Percentiles rank a stretch among this genome's conserved stretches.
phyloP scores from a whole-genome alignment of 345 rosid species.

The Chamaenerion angustifolium region DNA sequence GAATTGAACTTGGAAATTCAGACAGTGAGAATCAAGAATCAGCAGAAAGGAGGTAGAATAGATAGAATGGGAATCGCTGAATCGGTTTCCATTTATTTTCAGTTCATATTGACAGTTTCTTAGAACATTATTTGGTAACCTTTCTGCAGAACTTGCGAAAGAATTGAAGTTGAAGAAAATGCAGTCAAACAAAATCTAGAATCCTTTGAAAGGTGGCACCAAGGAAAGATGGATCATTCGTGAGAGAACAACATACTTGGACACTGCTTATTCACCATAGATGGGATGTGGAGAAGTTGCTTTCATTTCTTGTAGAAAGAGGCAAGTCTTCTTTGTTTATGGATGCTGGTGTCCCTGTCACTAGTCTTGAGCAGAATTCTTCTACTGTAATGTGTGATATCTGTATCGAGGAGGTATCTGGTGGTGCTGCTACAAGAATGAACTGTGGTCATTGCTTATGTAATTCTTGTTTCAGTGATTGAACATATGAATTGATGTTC shows the following conservation, averaged over 20 bases:
- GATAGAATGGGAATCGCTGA: too few species aligned
- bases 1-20: too few species aligned
- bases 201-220: too few species aligned
- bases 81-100: too few species aligned
- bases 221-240: background rate
- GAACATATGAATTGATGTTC: too few species aligned
- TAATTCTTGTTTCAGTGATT: constrained; percentile 67
- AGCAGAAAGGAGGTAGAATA: too few species aligned
- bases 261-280: constrained; percentile 66
- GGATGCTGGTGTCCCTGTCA: constrained; percentile 53
- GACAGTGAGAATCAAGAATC: too few species aligned
- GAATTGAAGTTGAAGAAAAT: too few species aligned
- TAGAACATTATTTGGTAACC: too few species aligned
- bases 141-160: too few species aligned
- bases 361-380: constrained; percentile 9
- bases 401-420: constrained; percentile 62
- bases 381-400: constrained; percentile 41
- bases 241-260: constrained; percentile 70
- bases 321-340: constrained; percentile 44
- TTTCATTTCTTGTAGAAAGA: constrained; percentile 45
- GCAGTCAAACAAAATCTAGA: too few species aligned
- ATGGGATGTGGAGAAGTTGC: constrained; percentile 70
- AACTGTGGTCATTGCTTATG: constrained; percentile 79
- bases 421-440: constrained; percentile 47
- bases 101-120: too few species aligned